Percentiles rank a stretch among this genome's conserved stretches.
phyloP scores from a whole-genome alignment of 2,329 filamentous ascomycete genomes.

The Xylaria sp. region DNA sequence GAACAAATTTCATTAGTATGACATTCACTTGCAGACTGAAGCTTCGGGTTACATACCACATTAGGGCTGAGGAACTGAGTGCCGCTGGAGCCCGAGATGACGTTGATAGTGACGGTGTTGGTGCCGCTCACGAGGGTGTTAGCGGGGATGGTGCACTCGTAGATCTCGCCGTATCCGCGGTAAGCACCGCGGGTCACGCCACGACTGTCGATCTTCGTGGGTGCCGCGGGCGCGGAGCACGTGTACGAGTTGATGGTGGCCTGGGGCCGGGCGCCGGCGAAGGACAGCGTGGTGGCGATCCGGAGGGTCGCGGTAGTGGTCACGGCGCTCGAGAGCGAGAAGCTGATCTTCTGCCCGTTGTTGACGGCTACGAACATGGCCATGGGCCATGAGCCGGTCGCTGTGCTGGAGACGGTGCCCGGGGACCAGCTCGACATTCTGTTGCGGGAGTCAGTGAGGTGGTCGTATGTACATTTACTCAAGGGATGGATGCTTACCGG shows the following conservation, averaged over 20 bases:
- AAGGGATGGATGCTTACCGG: conserved; percentile 24
- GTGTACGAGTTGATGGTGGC: conserved; percentile 53
- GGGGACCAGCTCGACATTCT: conserved; percentile 47
- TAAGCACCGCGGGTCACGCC: conserved; percentile 69
- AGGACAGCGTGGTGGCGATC: conserved; percentile 67
- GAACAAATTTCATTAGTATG: conserved; percentile 18
- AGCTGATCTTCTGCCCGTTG: conserved; percentile 50
- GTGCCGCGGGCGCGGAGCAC: conserved; percentile 48
- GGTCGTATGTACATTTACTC: not conserved
- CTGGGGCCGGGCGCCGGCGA: conserved; percentile 64
- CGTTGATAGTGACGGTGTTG: conserved; percentile 65
- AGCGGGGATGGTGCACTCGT: conserved; percentile 62
- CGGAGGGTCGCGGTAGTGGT: conserved; percentile 61
- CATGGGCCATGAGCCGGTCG: conserved; percentile 65
- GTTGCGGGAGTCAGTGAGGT: conserved; percentile 52
- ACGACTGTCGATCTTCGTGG: conserved; percentile 64
- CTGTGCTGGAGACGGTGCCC: conserved; percentile 59
- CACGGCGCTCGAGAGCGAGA: conserved; percentile 57
- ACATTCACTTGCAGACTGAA: not conserved
- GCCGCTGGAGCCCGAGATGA: conserved; percentile 63
- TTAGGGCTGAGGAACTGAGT: conserved; percentile 62
- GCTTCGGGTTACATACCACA: conserved; percentile 46
- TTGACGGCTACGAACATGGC: conserved; percentile 66
- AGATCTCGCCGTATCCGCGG: conserved; percentile 66
- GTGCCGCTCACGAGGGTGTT: conserved; percentile 61